Evolutionary conservation across 805 yeast species (phyloP), one percentile per base, ranked within the genome.

Genomic region (Hagleromyces aurorensis): DNA sequence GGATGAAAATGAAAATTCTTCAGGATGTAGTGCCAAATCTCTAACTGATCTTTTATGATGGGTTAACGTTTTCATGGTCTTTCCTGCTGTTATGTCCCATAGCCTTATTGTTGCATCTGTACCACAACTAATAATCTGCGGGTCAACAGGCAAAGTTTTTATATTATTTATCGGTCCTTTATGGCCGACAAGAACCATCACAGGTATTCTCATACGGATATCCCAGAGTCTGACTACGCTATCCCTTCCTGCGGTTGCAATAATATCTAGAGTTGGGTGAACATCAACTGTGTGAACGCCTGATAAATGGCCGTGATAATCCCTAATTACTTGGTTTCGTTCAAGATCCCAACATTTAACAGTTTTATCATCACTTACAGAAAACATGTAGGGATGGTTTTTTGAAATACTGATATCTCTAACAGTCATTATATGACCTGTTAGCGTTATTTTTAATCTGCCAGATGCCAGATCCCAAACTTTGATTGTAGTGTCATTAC

Each of bases 331-430:
- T 43, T 73, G 73, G 45, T 87, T 84, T 47, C 75, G 72, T 54
- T 89, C 97, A 43, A 91, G 65, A 61, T 91, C 99, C 96, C 97
- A 91, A 56, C 97, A 87, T 50, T 84, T 75, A 7, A 86, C 84
- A 15, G 86, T 68, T 53, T 87, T 87, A 54, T 91, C 99, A 50
- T 91, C 97, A 24, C 95, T 81, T 14, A 91, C 87, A 9, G 89
- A 74, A 52, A 87, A 91, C 63, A 91, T 60, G 54, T 89, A 89
- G 0, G 97, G 96, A 50, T 78, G 85, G 32, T 80, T 63, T 2
- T 67, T 62, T 0, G 94, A 82, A 0, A 89, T 69, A 0, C 69
- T 76, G 10, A 91, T 48, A 3, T 84, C 80, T 32, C 96, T 59
- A 1, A 91, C 89, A 0, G 85, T 75, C 95, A 89, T 82, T 4